Percentiles rank a stretch among this genome's conserved stretches.
These are phyloP conservation scores for Geranium brycei DNA, from an alignment of 345 rosid species.

Conservation along the genomic window DNA sequence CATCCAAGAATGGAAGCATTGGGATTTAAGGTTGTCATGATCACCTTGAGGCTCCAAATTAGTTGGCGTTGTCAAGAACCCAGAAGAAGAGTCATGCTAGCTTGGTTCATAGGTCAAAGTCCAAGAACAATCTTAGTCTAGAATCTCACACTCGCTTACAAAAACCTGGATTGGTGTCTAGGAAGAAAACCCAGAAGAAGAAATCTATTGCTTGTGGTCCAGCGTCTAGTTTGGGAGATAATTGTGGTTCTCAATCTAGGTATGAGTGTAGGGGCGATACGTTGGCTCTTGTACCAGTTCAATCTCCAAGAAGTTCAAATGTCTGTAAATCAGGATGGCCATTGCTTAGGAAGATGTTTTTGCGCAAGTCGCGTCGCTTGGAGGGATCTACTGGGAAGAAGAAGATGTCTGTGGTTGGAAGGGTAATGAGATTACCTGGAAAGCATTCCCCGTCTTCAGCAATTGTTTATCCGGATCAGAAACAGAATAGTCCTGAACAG, in stretches of 20 bases:
- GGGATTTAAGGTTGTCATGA: no score
- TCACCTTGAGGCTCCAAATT: no score
- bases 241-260: conserved; percentile 6
- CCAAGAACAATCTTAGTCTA: not conserved
- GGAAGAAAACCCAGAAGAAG: conserved; percentile 4
- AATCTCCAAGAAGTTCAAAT: conserved; percentile 9
- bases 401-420: conserved; percentile 31
- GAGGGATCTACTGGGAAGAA: conserved; percentile 27
- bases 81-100: no score
- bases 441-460: conserved; percentile 33
- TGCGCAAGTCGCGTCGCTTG: conserved; percentile 17
- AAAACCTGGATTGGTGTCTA: conserved; percentile 1
- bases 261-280: conserved; percentile 22
- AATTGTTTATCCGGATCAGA: conserved; percentile 51
- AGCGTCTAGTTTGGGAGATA: not conserved
- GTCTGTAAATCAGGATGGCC: conserved; percentile 47
- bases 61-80: no score
- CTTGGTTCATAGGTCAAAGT: not conserved
- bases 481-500: conserved; percentile 23
- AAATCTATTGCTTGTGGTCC: conserved; percentile 7
- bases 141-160: not conserved
- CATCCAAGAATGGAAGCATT: no score
- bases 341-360: conserved; percentile 33
- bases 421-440: conserved; percentile 40
- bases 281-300: conserved; percentile 42